Evolutionary conservation across 73 alveolate genomes (phyloP).

Genomic region (Blepharisma japonicum): DNA sequence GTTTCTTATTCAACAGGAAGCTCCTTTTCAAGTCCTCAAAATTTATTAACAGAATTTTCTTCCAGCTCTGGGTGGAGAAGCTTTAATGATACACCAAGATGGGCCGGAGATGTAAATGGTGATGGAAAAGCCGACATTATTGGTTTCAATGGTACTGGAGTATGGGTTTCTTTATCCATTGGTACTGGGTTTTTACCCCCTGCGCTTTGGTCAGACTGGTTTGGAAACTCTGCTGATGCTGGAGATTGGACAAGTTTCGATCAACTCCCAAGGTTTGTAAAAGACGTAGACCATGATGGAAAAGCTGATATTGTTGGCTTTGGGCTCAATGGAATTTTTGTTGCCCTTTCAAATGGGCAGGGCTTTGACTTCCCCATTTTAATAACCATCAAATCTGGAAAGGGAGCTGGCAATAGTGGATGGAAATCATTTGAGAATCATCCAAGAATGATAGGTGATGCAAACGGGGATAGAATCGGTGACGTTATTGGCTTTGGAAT

Average conservation of each 20-base stretch:
- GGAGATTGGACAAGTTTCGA: background rate
- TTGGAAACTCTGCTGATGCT: background rate
- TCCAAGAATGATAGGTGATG: no score
- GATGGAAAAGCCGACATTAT: background rate
- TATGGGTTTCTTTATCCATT: background rate
- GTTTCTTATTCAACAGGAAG: background rate
- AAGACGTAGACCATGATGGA: background rate
- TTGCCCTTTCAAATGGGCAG: background rate
- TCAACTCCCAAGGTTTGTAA: background rate
- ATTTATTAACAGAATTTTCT: background rate
- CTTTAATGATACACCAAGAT: background rate
- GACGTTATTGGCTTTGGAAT: no score
- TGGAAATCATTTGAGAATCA: no score
- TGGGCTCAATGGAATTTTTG: background rate
- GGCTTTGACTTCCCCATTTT: background rate
- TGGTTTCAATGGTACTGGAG: background rate
- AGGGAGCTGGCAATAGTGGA: no score
- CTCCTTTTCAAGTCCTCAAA: background rate
- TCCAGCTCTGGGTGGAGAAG: background rate
- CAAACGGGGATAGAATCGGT: no score
- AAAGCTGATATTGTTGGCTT: slow-evolving; percentile 1
- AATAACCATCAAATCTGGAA: no score
- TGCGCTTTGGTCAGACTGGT: background rate
- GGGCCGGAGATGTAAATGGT: background rate
- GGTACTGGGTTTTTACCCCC: background rate